Conservation (phyloP, 805 yeast species). For the Hanseniaspora guilliermondii region DNA sequence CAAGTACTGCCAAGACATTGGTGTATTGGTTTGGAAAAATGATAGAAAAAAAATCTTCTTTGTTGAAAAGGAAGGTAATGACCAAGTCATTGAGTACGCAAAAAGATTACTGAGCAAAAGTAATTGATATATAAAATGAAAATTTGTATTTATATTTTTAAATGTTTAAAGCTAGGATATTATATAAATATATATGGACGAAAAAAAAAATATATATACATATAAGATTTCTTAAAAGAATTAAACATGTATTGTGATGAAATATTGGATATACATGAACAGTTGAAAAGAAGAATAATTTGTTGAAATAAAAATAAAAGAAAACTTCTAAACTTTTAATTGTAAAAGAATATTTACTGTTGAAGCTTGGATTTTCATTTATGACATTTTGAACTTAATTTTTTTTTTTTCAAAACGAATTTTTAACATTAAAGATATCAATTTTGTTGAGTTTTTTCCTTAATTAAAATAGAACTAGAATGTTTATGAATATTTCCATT, state of each 20-base stretch:
- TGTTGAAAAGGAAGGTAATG: constrained; percentile 74
- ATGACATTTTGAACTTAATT: not conserved
- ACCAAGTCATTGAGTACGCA: constrained; percentile 85
- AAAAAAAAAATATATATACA: not conserved
- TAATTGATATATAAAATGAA: not conserved
- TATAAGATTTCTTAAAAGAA: not conserved
- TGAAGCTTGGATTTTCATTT: not conserved
- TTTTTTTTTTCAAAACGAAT: not conserved
- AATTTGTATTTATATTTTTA: not conserved
- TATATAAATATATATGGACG: not conserved
- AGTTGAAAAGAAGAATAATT: not conserved
- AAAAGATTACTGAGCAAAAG: constrained; percentile 39
- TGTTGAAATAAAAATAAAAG: not conserved
- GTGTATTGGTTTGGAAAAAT: constrained; percentile 83
- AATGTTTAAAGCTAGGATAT: not conserved
- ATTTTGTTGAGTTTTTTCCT: not conserved
- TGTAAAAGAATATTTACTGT: not conserved
- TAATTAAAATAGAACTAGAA: not conserved
- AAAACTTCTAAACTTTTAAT: not conserved
- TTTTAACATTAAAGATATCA: not conserved
- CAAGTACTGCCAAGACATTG: constrained; percentile 78
- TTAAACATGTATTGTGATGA: not conserved
- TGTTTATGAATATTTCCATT: too few relatives aligned
- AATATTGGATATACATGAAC: not conserved
- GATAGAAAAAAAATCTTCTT: constrained; percentile 58